Evolutionary conservation across 2,329 filamentous ascomycete species (phyloP), one percentile per base, ranked within the genome.

Genomic region (Periconia digitata): DNA sequence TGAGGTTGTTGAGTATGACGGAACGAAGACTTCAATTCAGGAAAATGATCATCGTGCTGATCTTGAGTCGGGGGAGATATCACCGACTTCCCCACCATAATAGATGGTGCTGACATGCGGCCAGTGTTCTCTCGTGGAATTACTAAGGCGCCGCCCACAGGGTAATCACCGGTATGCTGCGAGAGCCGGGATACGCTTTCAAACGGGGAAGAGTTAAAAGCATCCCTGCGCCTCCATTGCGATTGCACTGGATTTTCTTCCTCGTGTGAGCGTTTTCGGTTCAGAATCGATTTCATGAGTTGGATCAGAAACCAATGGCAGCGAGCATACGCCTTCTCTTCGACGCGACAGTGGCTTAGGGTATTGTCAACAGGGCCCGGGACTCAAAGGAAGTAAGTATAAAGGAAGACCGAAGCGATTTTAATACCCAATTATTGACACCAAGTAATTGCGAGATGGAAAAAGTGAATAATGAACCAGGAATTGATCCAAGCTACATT

Each of bases 201-300:
- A 46, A 44, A 54, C 51, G 47, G 32, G 36, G 44, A 46, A 43
- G 49, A 29, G 43, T 46, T 45, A 38, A 50, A 50, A 43, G 51
- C 50, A 48, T 47, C 52, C 50, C 53, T 57, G 47, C 58, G 59
- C 49, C 52, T 59, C 44, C 41, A 22, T 37, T 48, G 55, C 40
- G 46, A 34, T 35, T 56, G 51, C 41, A 51, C 50, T 48, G 47
- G 36, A 37, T 39, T 55, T 13, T 60, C 53, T 41, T 65, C 58
- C 51, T 66, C 65, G 65, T 64, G 65, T 59, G 59, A 59, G 50
- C 66, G 55, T 58, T 68, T 69, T 48, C 56, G 60, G 51, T 49
- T 50, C 22, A 55, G 56, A 46, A 55, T 50, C 54, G 58, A 59
- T 46, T 64, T 62, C 65, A 70, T 67, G 48, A 56, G 57, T 64